Evolutionary conservation across 441 rosid genomes (phyloP), one percentile per base, ranked within the genome.

Genomic region (Manihot esculenta): DNA sequence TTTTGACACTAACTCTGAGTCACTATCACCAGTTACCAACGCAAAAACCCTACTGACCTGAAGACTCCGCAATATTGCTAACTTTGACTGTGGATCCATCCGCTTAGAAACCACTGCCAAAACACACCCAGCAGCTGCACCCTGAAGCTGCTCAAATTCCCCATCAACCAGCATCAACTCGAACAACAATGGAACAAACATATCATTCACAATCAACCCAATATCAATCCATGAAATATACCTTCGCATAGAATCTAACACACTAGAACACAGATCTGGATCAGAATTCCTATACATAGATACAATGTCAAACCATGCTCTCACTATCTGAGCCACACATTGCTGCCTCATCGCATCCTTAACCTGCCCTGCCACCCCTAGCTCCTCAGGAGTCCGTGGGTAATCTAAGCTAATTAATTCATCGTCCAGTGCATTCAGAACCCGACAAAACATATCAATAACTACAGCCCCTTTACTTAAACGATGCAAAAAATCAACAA

Each of bases 311-410:
- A 89, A 94, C 94, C 98, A 94, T 0, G 89, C 88, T 75, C 84
- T 78, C 62, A 92, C 99, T 64, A 92, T 92, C 85, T 88, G 97
- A 68, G 87, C 79, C 26, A 92, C 82, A 73, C 97, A 92, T 74
- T 92, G 98, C 77, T 82, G 89, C 92, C 99, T 88, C 94, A 94
- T 92, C 3, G 99, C 92, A 81, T 94, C 98, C 87, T 94, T 94
- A 64, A 90, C 89, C 71, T 83, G 85, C 33, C 70, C 83, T 1
- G 97, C 96, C 20, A 81, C 94, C 0, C 82, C 77, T 42, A 83
- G 68, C 74, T 94, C 97, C 42, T 89, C 92, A 0, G 84, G n/a
- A 0, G 82, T 79, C 75, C 93, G 83, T 0, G 92, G 94, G 66
- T 89, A 94, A 83, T 94, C 99, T 77, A 89, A 79, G 74, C 98